These are phyloP conservation scores for Penicillium herquei DNA, from an alignment of 495 filamentous ascomycete species.

Conservation along the genomic window DNA sequence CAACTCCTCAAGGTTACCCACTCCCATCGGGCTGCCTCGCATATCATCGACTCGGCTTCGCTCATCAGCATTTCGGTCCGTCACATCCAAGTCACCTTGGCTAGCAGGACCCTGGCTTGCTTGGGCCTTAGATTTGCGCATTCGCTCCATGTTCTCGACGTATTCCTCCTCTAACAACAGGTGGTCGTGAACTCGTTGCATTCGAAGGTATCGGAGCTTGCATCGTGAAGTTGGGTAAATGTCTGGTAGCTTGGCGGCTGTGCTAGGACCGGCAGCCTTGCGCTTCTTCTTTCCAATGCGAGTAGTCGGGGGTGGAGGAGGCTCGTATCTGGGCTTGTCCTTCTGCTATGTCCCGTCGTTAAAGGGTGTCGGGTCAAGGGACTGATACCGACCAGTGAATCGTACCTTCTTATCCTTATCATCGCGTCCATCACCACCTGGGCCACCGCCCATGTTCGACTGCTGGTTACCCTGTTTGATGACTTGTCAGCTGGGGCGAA, in stretches of 20 bases:
- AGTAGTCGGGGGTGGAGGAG: conserved; percentile 92
- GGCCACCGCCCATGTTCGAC: conserved; percentile 74
- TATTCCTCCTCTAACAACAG: conserved; percentile 96
- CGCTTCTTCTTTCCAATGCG: conserved; percentile 98
- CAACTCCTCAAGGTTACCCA: conserved; percentile 96
- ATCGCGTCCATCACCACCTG: conserved; percentile 73
- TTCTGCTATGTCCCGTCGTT: conserved; percentile 56
- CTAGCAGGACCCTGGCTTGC: conserved; percentile 57
- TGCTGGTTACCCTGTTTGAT: conserved; percentile 65
- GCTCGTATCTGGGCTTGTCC: conserved; percentile 99
- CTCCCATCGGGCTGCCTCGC: conserved; percentile 97
- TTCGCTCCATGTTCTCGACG: conserved; percentile 95
- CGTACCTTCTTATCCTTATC: conserved; percentile 94
- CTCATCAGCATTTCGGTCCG: conserved; percentile 86
- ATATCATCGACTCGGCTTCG: conserved; percentile 96
- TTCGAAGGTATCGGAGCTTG: conserved; percentile 92
- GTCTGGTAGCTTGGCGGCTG: conserved; percentile 88
- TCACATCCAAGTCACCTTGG: conserved; percentile 42
- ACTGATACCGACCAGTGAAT: not conserved
- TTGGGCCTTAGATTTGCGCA: conserved; percentile 88
- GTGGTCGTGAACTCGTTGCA: conserved; percentile 98
- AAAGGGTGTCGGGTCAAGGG: conserved; percentile 8
- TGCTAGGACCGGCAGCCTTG: conserved; percentile 85
- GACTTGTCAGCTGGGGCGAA: conserved; percentile 22
- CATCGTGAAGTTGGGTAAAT: conserved; percentile 95